Evolutionary conservation across 2,329 filamentous ascomycete species (phyloP), one percentile per base, ranked within the genome.

Genomic region (Diplodia corticola): DNA sequence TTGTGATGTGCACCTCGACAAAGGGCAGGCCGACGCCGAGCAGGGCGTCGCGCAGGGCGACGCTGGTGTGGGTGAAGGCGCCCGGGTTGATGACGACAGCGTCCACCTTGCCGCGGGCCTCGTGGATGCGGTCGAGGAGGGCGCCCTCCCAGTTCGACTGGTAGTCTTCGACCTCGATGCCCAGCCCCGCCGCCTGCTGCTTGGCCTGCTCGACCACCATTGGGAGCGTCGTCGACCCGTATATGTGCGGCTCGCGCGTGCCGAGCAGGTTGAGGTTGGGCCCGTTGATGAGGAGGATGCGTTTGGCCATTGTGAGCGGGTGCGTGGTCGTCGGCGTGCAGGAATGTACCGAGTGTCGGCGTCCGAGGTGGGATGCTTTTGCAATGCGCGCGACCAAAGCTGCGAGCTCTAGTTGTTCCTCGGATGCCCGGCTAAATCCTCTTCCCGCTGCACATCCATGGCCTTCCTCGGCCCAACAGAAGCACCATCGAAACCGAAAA

Each of bases 251-350:
- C 75, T 94, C 90, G 24, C 91, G 84, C 13, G 86, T 89, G 40
- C 91, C 91, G 33, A 93, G 85, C 59, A 93, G 88, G 79, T 93
- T 93, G 71, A 93, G 88, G 76, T 93, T 93, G 35, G 90, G 90
- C n/a, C 91, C 90, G 77, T 92, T 92, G 80, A 93, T 87, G 70
- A 92, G 82, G 71, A 92, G 87, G 73, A 92, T 87, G 20, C 74
- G 73, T 69, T 78, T 79, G 46, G 77, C 70, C 79, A 78, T 78
- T 24, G 20, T 67, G 46, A 24, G n/a, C n/a, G n/a, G n/a, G n/a
- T n/a, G n/a, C n/a, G n/a, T n/a, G n/a, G n/a, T n/a, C n/a, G n/a
- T n/a, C n/a, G n/a, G n/a, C n/a, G n/a, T n/a, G n/a, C n/a, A n/a
- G n/a, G n/a, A n/a, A n/a, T n/a, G n/a, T n/a, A n/a, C n/a, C n/a